These are phyloP conservation scores for Rhodamnia argentea DNA, from an alignment of 345 rosid genomes.

Conservation along the genomic window DNA sequence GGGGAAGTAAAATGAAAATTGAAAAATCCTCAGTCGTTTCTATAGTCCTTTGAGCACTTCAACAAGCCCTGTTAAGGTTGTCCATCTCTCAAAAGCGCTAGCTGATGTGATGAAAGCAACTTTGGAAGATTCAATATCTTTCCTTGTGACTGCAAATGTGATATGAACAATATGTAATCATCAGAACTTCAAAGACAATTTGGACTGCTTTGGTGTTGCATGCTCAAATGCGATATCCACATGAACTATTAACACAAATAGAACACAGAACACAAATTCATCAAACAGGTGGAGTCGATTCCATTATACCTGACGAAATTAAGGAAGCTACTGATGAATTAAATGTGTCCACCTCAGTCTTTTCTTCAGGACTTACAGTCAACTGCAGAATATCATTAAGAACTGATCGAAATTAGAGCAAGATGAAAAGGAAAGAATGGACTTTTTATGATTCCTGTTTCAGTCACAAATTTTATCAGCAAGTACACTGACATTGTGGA, in stretches of 20 bases:
- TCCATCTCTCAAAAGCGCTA: conserved; percentile 78
- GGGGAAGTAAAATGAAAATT: background rate
- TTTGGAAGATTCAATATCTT: conserved; percentile 73
- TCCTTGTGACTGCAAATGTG: conserved; percentile 42
- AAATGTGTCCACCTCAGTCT: conserved; percentile 54
- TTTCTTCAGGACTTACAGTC: conserved; percentile 63
- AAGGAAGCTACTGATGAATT: conserved; percentile 71
- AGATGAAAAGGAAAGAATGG: background rate
- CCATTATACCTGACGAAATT: conserved; percentile 58
- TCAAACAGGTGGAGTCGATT: background rate
- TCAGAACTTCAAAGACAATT: background rate
- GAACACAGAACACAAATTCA: background rate
- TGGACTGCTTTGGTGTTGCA: background rate
- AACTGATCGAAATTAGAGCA: background rate
- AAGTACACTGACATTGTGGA: background rate
- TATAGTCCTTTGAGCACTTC: conserved; percentile 63
- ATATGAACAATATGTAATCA: background rate
- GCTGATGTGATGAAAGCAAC: conserved; percentile 69
- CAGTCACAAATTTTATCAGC: background rate
- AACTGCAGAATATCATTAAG: conserved; percentile 30
- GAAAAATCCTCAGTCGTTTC: background rate
- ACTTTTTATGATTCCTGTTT: background rate
- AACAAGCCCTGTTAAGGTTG: conserved; percentile 52
- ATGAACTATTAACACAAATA: background rate
- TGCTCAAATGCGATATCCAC: background rate